Percentiles rank a stretch among this genome's conserved stretches.
phyloP scores from a whole-genome alignment of 2,329 filamentous ascomycete species.

The Aspergillus tamarii region DNA sequence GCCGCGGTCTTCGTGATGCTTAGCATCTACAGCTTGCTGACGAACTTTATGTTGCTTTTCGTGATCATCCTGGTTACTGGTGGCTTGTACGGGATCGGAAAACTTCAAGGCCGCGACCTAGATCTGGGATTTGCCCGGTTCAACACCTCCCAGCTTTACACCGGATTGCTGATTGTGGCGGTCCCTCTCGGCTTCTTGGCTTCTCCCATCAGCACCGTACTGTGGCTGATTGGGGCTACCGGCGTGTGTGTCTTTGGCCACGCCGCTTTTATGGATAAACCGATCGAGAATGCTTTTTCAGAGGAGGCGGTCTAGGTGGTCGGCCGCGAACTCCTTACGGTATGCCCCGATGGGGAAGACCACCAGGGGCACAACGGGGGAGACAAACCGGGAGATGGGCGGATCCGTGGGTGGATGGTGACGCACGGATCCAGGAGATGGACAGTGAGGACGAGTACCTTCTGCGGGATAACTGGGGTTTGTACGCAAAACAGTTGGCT shows the following conservation, averaged over 20 bases:
- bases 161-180: constrained; percentile 77
- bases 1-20: constrained; percentile 91
- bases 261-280: constrained; percentile 94
- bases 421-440: constrained; percentile 45
- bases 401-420: constrained; percentile 55
- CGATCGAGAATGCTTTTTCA: constrained; percentile 99
- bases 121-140: constrained; percentile 81
- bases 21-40: constrained; percentile 90
- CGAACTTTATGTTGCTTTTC: constrained; percentile 83
- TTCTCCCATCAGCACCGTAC: constrained; percentile 78
- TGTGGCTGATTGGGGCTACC: constrained; percentile 95
- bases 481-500: constrained; percentile 38
- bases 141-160: constrained; percentile 93
- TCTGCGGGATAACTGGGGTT: constrained; percentile 26
- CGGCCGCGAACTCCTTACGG: constrained; percentile 96
- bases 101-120: constrained; percentile 84
- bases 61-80: constrained; percentile 85
- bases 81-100: constrained; percentile 90
- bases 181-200: constrained; percentile 84
- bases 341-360: constrained; percentile 99
- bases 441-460: constrained; percentile 42
- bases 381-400: constrained; percentile 62
- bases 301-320: constrained; percentile 99
- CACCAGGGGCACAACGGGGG: constrained; percentile 80
- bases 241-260: constrained; percentile 94